Percentiles rank a stretch among this genome's conserved stretches.
These are phyloP conservation scores for Gossypium laxum DNA, from an alignment of 441 rosid species.

Conservation along the genomic window DNA sequence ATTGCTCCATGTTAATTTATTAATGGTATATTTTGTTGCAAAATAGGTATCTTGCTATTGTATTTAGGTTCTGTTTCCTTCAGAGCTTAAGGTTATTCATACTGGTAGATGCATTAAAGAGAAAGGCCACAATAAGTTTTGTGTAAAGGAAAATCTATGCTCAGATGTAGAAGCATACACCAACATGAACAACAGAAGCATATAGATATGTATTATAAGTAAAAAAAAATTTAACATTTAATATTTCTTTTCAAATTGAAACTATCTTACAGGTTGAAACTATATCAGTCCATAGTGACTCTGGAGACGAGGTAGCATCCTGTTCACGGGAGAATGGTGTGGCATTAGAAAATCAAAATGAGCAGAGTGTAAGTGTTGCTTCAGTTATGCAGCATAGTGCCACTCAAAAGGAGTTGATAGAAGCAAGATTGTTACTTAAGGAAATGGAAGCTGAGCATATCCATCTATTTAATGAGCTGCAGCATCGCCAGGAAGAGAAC, in stretches of 20 bases:
- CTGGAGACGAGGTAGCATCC: slow-evolving; percentile 34
- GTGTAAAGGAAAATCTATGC: background rate
- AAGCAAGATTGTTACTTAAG: slow-evolving; percentile 29
- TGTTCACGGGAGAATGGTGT: slow-evolving; percentile 26
- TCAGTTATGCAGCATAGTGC: slow-evolving; percentile 22
- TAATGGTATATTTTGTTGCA: slow-evolving; percentile 1
- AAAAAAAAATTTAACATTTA: background rate
- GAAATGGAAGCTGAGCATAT: slow-evolving; percentile 36
- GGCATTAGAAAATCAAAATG: slow-evolving; percentile 24
- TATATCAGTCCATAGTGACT: slow-evolving; percentile 33
- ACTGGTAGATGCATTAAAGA: background rate
- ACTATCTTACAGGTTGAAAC: slow-evolving; percentile 41
- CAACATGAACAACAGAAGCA: slow-evolving; percentile 4
- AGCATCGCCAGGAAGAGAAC: slow-evolving; percentile 41
- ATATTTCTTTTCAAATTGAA: slow-evolving; percentile 3
- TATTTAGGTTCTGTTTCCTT: slow-evolving; percentile 4
- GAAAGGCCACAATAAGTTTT: background rate
- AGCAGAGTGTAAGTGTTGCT: slow-evolving; percentile 23
- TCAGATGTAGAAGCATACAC: background rate
- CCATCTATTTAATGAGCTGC: slow-evolving; percentile 33
- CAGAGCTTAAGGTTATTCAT: slow-evolving; percentile 4
- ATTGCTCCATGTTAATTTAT: slow-evolving; percentile 10
- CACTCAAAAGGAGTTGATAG: slow-evolving; percentile 31
- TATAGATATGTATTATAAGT: background rate
- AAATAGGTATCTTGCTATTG: slow-evolving; percentile 6